Base-by-base conservation (phyloP, 495 filamentous ascomycete species). In the Penicillium riverlandense region DNA sequence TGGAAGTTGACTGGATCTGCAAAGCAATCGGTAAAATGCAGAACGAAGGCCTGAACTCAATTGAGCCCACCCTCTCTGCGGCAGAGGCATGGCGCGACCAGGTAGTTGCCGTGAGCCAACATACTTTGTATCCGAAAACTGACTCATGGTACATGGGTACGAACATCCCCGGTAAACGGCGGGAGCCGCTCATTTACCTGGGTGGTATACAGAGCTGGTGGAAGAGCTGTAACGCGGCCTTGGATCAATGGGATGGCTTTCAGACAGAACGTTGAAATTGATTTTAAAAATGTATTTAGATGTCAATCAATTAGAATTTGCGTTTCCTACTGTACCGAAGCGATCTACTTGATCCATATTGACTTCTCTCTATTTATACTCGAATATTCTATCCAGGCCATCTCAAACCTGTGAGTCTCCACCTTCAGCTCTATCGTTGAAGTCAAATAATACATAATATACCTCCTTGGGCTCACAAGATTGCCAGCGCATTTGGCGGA, bases 1-100 rank as follows among this genome's bases (percentile, higher is more conserved):
- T 74, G 32, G 71, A 82, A 48, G 74, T 66, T 12, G 55, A 70
- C 13, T 80, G 68, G 70, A 76, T 82, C 41, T 65, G 57, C 31
- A 63, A 70, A 4, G 55, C 44, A 7, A 74, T 82, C 27, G 53
- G 59, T 6, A 63, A 64, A 41, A 59, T 78, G 47, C 38, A 57
- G 12, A 16, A 48, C 0, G 43, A 67, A 1, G 63, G 62, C 2
- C 2, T 75, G 13, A 52, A 45, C 16, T 59, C 50, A 15, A 64
- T 78, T 40, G 65, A 70, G 36, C 54, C 71, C 1, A 69, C 64
- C 22, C 48, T 47, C 29, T 54, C 62, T 35, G 63, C 61, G 7
- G 61, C 55, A 0, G 50, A 60, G 22, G 45, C 50, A 28, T 71
- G 72, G 69, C 66, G 66, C 44, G 54, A 66, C 34, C 53, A 57